phyloP scores from a whole-genome alignment of 345 rosid genomes.

The Punica granatum region DNA sequence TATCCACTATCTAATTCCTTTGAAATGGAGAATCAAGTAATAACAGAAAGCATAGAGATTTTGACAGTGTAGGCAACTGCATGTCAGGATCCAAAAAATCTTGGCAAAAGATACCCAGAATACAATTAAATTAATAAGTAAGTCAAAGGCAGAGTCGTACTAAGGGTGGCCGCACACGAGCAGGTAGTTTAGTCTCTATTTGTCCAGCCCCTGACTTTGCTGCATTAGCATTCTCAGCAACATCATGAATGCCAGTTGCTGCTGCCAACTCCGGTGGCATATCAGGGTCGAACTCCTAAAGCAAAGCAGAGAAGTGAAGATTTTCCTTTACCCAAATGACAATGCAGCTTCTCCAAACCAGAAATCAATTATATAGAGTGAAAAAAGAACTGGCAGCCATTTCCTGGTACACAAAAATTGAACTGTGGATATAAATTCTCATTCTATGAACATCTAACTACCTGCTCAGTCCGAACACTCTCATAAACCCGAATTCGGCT shows the following conservation, averaged over 20 bases:
- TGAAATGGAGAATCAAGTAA: background rate
- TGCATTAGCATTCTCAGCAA: conserved; percentile 43
- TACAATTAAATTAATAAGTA: background rate
- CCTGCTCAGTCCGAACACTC: conserved; percentile 92
- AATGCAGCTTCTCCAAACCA: background rate
- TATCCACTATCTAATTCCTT: background rate
- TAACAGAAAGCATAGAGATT: background rate
- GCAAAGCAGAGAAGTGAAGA: conserved; percentile 1
- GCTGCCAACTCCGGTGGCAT: conserved; percentile 98
- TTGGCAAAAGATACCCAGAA: background rate
- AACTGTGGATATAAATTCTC: background rate
- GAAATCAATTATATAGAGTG: background rate
- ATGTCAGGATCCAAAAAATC: background rate
- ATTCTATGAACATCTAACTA: conserved; percentile 16
- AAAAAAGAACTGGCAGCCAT: background rate
- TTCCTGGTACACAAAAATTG: background rate
- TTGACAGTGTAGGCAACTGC: background rate
- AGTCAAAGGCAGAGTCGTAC: conserved; percentile 42
- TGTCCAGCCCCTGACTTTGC: conserved; percentile 55
- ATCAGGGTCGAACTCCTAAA: conserved; percentile 92
- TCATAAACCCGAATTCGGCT: conserved; percentile 98
- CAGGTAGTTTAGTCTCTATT: conserved; percentile 52
- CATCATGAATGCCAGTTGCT: conserved; percentile 71
- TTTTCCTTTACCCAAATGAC: background rate
- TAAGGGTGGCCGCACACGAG: conserved; percentile 63